These are phyloP conservation scores for Metarhizium humberi DNA, from an alignment of 2,329 filamentous ascomycete genomes.

Conservation along the genomic window DNA sequence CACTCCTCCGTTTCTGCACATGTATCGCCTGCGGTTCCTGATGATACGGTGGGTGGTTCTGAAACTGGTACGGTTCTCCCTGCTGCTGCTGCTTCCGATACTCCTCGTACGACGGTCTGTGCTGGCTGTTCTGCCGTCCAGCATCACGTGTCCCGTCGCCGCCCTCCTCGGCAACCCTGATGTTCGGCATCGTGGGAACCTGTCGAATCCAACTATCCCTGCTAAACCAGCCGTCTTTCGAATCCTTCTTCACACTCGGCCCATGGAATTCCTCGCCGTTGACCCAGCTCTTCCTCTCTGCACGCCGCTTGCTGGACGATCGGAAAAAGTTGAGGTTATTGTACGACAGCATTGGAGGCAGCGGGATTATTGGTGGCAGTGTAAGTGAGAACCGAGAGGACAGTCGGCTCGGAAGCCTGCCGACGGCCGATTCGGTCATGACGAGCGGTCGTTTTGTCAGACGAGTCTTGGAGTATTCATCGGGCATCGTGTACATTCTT, in stretches of 20 bases:
- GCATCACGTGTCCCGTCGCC: not conserved
- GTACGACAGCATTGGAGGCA: conserved; percentile 25
- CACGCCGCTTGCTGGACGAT: conserved; percentile 8
- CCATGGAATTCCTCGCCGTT: conserved; percentile 43
- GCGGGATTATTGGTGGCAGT: conserved; percentile 15
- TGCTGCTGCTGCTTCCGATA: conserved; percentile 4
- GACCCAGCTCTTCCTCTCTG: conserved; percentile 1
- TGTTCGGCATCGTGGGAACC: conserved; percentile 27
- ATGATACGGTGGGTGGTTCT: not conserved
- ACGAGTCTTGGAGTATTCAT: conserved; percentile 16
- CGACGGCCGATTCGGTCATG: conserved; percentile 6
- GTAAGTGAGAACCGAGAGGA: conserved; percentile 21
- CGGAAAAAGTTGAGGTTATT: conserved; percentile 19
- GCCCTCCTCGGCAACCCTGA: conserved; percentile 17
- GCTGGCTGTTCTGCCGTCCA: conserved; percentile 1
- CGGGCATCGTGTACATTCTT: conserved; percentile 19
- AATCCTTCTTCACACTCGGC: conserved; percentile 26
- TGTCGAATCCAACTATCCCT: conserved; percentile 24
- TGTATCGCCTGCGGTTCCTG: conserved; percentile 6
- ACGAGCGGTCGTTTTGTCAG: conserved; percentile 22
- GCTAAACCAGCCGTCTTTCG: conserved; percentile 14
- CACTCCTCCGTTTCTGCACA: conserved; percentile 9
- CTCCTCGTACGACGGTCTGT: conserved; percentile 4
- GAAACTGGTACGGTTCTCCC: not conserved
- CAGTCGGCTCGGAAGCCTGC: conserved; percentile 12